Evolutionary conservation across 2,329 filamentous ascomycete genomes (phyloP).

Genomic region (Hysterium pulicare): DNA sequence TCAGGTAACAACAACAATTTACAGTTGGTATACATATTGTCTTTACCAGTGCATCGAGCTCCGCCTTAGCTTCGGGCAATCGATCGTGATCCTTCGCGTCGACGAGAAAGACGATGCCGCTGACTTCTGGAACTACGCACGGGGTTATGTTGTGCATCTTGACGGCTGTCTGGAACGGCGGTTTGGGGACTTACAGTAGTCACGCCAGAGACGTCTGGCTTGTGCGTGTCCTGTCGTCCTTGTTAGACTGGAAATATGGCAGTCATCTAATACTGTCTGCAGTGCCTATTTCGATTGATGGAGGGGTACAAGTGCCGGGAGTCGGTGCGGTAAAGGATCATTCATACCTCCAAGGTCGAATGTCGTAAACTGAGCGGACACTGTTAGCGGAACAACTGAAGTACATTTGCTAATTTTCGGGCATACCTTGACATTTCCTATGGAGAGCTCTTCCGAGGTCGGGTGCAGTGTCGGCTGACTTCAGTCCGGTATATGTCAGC

Average conservation of each 20-base stretch:
- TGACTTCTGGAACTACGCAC: conserved; percentile 39
- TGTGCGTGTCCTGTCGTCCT: no score
- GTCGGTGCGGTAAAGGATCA: no score
- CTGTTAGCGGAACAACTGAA: no score
- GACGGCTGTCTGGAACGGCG: no score
- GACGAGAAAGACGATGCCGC: conserved; percentile 92
- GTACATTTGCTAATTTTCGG: no score
- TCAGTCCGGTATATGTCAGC: conserved; percentile 7
- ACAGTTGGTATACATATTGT: no score
- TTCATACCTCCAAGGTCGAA: conserved; percentile 62
- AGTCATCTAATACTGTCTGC: no score
- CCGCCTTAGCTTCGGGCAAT: conserved; percentile 89
- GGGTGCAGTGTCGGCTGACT: conserved; percentile 16
- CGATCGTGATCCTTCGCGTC: conserved; percentile 97
- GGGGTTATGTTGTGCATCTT: conserved; percentile 15
- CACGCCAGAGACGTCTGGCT: conserved; percentile 39
- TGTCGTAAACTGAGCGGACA: conserved; percentile 91
- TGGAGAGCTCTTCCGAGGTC: conserved; percentile 63
- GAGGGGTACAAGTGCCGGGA: no score
- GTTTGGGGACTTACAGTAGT: conserved; percentile 25
- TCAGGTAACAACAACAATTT: no score
- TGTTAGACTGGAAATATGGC: no score
- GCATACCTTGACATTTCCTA: conserved; percentile 62
- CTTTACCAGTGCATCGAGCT: conserved; percentile 89
- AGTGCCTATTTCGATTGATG: no score